A percentile compares a stretch with the other conserved stretches of the same genome.
Conservation (phyloP, 352 stramenopile genomes). For the Globisporangium nagaii region DNA sequence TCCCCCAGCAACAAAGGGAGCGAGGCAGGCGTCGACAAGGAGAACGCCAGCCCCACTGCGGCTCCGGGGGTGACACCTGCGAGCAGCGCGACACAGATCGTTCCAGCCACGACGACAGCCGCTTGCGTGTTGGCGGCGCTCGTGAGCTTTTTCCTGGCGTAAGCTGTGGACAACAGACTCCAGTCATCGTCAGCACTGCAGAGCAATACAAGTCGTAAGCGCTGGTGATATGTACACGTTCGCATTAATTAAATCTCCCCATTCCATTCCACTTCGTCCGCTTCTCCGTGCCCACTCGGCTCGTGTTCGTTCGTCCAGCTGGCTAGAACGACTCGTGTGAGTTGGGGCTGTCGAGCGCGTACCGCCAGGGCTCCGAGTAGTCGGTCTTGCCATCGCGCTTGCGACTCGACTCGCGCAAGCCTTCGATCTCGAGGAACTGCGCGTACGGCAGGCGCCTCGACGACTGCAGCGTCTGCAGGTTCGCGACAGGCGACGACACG, state of each 20-base stretch:
- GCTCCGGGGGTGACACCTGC: not conserved
- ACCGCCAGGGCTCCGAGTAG: slow-evolving; percentile 34
- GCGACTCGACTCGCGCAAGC: slow-evolving; percentile 61
- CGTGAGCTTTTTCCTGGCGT: not conserved
- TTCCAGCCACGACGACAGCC: not conserved
- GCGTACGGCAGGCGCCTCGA: slow-evolving; percentile 67
- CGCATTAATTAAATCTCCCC: no score
- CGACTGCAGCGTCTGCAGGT: slow-evolving; percentile 31
- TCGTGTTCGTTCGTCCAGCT: not conserved
- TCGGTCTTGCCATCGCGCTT: slow-evolving; percentile 30
- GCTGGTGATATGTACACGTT: no score
- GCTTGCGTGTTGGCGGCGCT: not conserved
- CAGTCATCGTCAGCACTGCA: no score
- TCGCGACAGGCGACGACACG: not conserved
- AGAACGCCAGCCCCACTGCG: not conserved
- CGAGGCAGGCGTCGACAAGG: not conserved
- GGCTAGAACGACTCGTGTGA: not conserved
- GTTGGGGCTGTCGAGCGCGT: not conserved
- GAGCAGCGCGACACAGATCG: not conserved
- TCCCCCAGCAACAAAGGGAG: not conserved
- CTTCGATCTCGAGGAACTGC: slow-evolving; percentile 76
- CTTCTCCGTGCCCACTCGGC: not conserved
- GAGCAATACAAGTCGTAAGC: no score
- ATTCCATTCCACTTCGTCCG: not conserved
- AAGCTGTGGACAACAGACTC: no score